These are phyloP conservation scores for Cucurbita pepo DNA, from an alignment of 306 rosid species.

Conservation along the genomic window DNA sequence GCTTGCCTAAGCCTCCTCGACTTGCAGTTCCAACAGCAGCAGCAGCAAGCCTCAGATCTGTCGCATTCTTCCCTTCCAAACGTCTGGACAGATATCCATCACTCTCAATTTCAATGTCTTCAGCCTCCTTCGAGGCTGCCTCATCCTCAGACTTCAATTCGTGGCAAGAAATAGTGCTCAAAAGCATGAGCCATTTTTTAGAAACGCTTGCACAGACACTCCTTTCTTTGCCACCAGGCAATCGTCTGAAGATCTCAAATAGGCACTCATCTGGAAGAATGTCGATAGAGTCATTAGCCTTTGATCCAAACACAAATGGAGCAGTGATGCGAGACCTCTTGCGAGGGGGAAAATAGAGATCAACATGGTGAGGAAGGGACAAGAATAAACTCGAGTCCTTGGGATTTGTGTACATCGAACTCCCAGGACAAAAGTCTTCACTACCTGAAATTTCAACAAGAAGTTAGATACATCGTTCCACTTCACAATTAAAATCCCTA, in stretches of 20 bases:
- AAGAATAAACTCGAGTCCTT: conserved; percentile 60
- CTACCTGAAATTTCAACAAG: conserved; percentile 39
- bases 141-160: conserved; percentile 27
- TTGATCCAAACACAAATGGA: conserved; percentile 41
- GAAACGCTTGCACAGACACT: conserved; percentile 66
- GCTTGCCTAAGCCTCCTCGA: conserved; percentile 91
- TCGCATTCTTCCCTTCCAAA: conserved; percentile 79
- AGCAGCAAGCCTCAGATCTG: conserved; percentile 92
- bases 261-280: conserved; percentile 85
- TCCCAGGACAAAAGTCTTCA: conserved; percentile 65
- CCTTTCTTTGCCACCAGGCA: conserved; percentile 68
- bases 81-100: conserved; percentile 69
- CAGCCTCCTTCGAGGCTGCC: conserved; percentile 14
- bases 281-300: conserved; percentile 51
- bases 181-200: conserved; percentile 80
- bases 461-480: neutral
- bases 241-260: conserved; percentile 80
- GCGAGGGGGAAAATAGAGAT: conserved; percentile 41
- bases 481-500: neutral
- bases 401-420: conserved; percentile 61
- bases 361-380: conserved; percentile 57
- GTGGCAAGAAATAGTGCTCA: conserved; percentile 40
- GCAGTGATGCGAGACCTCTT: conserved; percentile 59
- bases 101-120: conserved; percentile 34
- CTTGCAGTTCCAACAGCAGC: conserved; percentile 67